Evolutionary conservation across 768 basidiomycete genomes (phyloP).

Genomic region (Tulasnella sp.): DNA sequence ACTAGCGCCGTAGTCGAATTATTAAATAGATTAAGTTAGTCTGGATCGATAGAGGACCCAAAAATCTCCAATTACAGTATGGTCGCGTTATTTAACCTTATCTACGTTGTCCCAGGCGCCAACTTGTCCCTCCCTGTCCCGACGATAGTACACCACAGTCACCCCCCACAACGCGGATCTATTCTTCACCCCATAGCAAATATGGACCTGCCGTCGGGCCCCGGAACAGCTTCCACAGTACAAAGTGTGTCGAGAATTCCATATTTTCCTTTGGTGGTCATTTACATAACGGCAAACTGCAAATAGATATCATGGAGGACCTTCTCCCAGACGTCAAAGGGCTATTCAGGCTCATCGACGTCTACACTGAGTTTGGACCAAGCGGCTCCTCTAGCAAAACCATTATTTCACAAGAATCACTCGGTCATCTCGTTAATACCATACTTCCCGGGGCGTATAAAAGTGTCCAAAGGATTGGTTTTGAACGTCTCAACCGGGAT

Average conservation of each 20-base stretch:
- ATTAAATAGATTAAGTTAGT: not conserved
- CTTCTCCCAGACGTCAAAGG: constrained; percentile 32
- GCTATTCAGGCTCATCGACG: constrained; percentile 47
- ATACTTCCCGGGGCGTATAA: constrained; percentile 45
- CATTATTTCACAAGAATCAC: constrained; percentile 47
- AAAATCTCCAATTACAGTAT: not conserved
- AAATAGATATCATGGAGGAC: not conserved
- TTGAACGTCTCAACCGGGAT: constrained; percentile 42
- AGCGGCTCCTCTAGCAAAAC: constrained; percentile 57
- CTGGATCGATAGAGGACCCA: not conserved
- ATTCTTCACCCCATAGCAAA: too few species aligned
- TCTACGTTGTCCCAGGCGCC: too few species aligned
- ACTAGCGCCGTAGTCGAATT: too few species aligned
- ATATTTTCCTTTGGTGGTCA: too few species aligned
- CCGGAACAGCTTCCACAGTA: not conserved
- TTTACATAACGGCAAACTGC: too few species aligned
- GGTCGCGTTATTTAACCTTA: not conserved
- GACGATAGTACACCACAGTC: not conserved
- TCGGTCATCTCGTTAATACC: constrained; percentile 42
- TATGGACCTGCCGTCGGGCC: not conserved
- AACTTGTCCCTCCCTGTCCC: not conserved
- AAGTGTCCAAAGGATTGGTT: constrained; percentile 50
- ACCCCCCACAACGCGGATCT: not conserved
- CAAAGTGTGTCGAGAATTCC: too few species aligned
- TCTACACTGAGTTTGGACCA: constrained; percentile 44